phyloP scores from a whole-genome alignment of 163 green algal species.

The Scenedesmus sp. region DNA sequence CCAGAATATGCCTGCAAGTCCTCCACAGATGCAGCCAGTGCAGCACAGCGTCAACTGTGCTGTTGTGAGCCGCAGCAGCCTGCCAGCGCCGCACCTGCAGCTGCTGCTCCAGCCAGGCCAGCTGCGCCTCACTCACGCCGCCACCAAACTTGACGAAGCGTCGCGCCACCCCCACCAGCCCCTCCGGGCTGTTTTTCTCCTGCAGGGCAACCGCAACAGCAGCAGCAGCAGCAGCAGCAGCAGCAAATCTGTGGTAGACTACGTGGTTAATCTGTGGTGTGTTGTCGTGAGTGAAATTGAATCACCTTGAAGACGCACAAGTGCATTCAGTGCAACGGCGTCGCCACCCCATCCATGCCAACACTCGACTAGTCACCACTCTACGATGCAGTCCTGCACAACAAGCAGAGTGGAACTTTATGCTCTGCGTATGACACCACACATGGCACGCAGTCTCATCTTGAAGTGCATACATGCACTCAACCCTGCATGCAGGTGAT shows the following conservation, averaged over 20 bases:
- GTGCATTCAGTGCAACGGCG: too few relatives aligned
- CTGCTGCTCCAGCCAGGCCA: constrained; percentile 78
- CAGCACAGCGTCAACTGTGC: not conserved
- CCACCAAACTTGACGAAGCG: constrained; percentile 89
- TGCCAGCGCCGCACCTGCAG: constrained; percentile 54
- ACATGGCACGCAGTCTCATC: not conserved
- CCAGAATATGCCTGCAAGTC: too few relatives aligned
- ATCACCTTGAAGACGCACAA: too few relatives aligned
- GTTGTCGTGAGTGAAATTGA: too few relatives aligned
- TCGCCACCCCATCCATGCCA: too few relatives aligned
- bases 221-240: not conserved
- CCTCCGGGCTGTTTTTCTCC: constrained; percentile 82
- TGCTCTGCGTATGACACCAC: not conserved
- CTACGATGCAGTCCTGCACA: too few relatives aligned
- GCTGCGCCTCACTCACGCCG: constrained; percentile 68
- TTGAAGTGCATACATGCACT: not conserved
- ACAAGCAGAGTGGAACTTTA: too few relatives aligned
- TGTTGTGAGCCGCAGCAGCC: not conserved
- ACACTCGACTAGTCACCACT: too few relatives aligned
- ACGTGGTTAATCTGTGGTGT: not conserved
- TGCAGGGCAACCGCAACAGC: not conserved
- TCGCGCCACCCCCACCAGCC: constrained; percentile 61
- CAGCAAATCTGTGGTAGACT: not conserved
- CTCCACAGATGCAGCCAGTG: not conserved
- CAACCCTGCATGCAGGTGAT: not conserved